Evolutionary conservation across 2,329 filamentous ascomycete species (phyloP), one percentile per base, ranked within the genome.

Genomic region (Talaromyces amestolkiae): DNA sequence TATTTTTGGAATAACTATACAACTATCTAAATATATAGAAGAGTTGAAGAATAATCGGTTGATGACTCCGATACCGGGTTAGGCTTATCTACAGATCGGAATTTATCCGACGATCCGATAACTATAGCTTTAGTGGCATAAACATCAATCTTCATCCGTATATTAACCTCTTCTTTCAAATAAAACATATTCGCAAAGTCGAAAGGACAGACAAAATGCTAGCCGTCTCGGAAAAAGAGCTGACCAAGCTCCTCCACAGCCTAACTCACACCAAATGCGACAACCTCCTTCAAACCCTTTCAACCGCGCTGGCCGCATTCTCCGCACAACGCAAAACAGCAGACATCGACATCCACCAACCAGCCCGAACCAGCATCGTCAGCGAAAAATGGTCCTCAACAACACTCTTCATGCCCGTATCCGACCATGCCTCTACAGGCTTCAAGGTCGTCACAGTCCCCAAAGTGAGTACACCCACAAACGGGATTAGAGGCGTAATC

Each of bases 331-430:
- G 51, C 31, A 64, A 35, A 35, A 72, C 3, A 41, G 41, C 19
- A 43, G 43, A 47, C 10, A 73, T 53, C 9, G 58, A 27, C 10
- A 76, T 81, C 31, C 78, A 82, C 63, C 81, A 83, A 66, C 80
- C 80, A 1, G 74, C 81, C 8, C 77, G 81, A 58, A 76, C 75
- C 37, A 69, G 74, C 11, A 78, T 82, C 61, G 71, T 71, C 37
- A 82, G 80, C 9, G 77, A 72, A 47, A 70, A 73, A 7, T 58
- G 61, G 61, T 69, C 76, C 6, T 78, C 81, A 35, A 89, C 86
- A 19, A 91, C 88, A 2, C 78, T 92, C 24, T 92, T 92, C 73
- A 92, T 92, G 88, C 90, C 90, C 0, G 89, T 89, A 1, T 86
- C 84, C 27, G 87, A 87, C 66, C 85, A 85, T 0, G 75, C 79